Evolutionary conservation across 78 protist species (phyloP).

Genomic region (Guillardia theta): DNA sequence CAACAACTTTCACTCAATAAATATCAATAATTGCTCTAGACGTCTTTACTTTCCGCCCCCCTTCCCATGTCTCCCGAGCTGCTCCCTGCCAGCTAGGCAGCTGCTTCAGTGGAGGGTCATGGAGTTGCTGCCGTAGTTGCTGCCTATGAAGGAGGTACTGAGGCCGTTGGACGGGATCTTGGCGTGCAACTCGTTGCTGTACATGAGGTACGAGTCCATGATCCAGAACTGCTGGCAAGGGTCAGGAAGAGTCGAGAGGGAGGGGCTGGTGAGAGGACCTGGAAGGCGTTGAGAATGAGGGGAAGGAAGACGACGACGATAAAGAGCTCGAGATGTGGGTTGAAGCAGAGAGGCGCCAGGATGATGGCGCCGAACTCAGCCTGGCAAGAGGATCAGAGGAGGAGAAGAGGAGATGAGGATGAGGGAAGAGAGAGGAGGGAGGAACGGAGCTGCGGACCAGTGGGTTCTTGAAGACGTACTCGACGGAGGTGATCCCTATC

Average conservation of each 20-base stretch:
- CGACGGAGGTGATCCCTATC: neutral
- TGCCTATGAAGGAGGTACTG: neutral
- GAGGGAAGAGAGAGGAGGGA: neutral
- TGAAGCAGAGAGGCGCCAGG: neutral
- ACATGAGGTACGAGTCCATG: neutral
- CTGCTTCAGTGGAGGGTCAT: no score
- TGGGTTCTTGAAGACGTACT: neutral
- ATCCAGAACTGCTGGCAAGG: neutral
- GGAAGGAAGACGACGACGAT: neutral
- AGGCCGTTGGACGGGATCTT: neutral
- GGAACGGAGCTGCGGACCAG: neutral
- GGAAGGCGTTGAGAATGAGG: neutral
- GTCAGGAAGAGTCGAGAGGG: neutral
- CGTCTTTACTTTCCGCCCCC: no score
- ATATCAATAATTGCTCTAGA: no score
- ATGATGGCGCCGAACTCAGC: neutral
- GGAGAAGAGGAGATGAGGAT: neutral
- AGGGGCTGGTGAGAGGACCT: neutral
- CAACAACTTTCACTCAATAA: no score
- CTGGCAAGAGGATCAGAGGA: neutral
- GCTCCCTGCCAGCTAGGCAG: no score
- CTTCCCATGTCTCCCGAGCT: no score
- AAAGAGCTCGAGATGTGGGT: slow-evolving; percentile 25
- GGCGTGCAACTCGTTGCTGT: neutral
- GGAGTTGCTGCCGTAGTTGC: neutral